Base-by-base conservation (phyloP, 768 basidiomycete species). In the Coprinellus micaceus region DNA sequence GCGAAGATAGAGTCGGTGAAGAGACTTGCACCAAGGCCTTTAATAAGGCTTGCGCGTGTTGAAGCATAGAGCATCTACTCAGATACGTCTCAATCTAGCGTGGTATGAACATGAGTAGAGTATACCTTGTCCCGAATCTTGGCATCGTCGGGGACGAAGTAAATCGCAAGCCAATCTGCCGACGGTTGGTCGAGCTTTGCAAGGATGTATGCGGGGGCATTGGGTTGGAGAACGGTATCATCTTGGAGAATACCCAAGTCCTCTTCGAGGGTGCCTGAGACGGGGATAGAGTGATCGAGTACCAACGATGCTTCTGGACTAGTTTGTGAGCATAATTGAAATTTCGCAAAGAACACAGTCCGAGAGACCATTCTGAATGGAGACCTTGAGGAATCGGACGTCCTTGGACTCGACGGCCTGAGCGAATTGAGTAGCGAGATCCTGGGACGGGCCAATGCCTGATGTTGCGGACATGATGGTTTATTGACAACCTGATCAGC, bases 51-150 rank as follows among this genome's bases (percentile, higher is more conserved):
- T 22, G 77, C 75, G 43, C 91, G 83, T 1, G 87, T 86, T 2
- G 92, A 87, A 21, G 93, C 91, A 69, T 94, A 94, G 30, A 95
- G 76, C 91, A 94, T 95, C 91, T 94, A 61, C 41, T 52, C 51
- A 41, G 29, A n/a, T 48, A 53, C 6, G 24, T 22, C 4, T 44
- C 30, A 41, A 30, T n/a, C n/a, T n/a, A n/a, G n/a, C n/a, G 17
- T 29, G 59, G 48, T 46, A 39, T 40, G 29, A 49, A 19, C 24
- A 12, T 7, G 19, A 46, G 30, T 28, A 19, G 12, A 43, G 57
- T 68, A 59, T 61, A 86, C 91, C 84, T 94, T 95, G 70, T 89
- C 83, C 65, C 90, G 80, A 58, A 94, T 81, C 71, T 80, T 85
- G 25, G 93, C 89, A 19, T 77, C 66, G 58, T 95, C 93, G 1